phyloP scores from a whole-genome alignment of 495 filamentous ascomycete species.

The Daldinia loculata region DNA sequence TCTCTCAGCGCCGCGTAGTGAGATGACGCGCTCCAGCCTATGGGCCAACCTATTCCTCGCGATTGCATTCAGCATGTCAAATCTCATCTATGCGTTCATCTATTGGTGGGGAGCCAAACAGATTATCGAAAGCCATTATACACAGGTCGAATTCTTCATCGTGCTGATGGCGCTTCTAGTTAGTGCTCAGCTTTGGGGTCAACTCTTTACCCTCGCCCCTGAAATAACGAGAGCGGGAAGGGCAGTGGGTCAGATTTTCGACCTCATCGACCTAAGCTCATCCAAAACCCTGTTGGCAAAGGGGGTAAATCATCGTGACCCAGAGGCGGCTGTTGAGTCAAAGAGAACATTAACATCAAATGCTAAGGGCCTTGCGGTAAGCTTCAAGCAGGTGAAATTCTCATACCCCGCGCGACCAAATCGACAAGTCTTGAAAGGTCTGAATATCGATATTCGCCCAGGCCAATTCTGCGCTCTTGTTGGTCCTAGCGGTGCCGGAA shows the following conservation, averaged over 20 bases:
- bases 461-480: constrained; percentile 69
- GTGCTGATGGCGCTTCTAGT: constrained; percentile 69
- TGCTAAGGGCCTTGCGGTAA: constrained; percentile 54
- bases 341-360: constrained; percentile 17
- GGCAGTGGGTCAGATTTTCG: constrained; percentile 58
- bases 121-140: constrained; percentile 64
- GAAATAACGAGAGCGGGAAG: constrained; percentile 65
- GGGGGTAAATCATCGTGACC: constrained; percentile 18
- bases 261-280: constrained; percentile 57
- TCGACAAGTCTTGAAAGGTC: constrained; percentile 59
- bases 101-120: constrained; percentile 73
- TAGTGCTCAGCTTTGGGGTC: constrained; percentile 69
- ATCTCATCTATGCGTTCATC: constrained; percentile 68
- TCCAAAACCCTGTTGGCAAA: constrained; percentile 36
- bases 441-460: constrained; percentile 63
- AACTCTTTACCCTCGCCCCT: constrained; percentile 71
- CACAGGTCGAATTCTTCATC: constrained; percentile 70
- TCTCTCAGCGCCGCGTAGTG: constrained; percentile 56
- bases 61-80: constrained; percentile 60
- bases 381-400: constrained; percentile 65
- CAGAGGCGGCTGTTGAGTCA: constrained; percentile 41
- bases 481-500: constrained; percentile 68
- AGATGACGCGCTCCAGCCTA: constrained; percentile 57
- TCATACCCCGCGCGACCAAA: constrained; percentile 68
- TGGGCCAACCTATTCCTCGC: constrained; percentile 63